These are phyloP conservation scores for Parafenestella ontariensis DNA, from an alignment of 2,329 filamentous ascomycete species.

Conservation along the genomic window DNA sequence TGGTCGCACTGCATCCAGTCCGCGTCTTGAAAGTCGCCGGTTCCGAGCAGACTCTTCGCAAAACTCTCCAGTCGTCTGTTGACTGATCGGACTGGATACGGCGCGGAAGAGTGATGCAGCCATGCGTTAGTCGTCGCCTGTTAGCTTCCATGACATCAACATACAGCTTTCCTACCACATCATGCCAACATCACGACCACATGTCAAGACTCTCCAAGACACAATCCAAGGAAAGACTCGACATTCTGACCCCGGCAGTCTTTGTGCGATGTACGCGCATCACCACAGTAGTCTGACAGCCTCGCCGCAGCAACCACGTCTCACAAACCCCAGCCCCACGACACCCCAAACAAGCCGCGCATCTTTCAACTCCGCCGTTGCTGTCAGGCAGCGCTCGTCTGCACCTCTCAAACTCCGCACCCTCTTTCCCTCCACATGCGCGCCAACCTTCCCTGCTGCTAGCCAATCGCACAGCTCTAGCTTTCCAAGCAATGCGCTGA, in stretches of 20 bases:
- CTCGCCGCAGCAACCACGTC: conserved; percentile 32
- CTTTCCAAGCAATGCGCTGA: conserved; percentile 11
- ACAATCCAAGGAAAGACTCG: background rate
- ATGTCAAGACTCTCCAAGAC: conserved; percentile 13
- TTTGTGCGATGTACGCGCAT: background rate
- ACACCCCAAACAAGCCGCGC: conserved; percentile 24
- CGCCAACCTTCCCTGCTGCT: background rate
- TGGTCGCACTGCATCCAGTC: background rate
- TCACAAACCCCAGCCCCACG: conserved; percentile 17
- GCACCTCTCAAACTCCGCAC: background rate
- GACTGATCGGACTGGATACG: background rate
- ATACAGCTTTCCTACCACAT: conserved; percentile 5
- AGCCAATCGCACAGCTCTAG: conserved; percentile 17
- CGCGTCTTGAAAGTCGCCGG: background rate
- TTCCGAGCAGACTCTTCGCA: background rate
- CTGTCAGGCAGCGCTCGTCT: background rate
- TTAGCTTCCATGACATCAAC: conserved; percentile 31
- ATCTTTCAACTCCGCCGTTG: background rate
- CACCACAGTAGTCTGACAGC: conserved; percentile 5
- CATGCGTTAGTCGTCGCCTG: conserved; percentile 19
- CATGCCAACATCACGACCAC: background rate
- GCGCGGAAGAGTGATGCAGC: conserved; percentile 16
- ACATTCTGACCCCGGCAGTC: background rate
- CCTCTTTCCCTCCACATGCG: conserved; percentile 2
- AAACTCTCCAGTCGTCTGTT: background rate